These are phyloP conservation scores for Paramyrothecium sp. DNA, from an alignment of 2,329 filamentous ascomycete species.

Conservation along the genomic window DNA sequence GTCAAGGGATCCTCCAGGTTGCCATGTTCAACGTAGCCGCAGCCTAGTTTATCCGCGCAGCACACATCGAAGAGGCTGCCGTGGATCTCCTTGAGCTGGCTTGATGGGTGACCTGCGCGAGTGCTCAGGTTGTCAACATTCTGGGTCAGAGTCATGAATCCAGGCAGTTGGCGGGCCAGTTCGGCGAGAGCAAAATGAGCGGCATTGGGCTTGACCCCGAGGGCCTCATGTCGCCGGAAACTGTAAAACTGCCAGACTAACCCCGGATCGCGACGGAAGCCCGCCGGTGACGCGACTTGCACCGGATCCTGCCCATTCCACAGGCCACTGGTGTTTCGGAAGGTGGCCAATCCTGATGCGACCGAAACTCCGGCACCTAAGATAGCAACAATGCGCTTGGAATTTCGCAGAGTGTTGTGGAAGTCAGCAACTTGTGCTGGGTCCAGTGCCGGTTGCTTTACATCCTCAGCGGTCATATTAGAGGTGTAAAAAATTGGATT, in stretches of 20 bases:
- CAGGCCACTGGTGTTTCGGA: slow-evolving; percentile 62
- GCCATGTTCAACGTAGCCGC: slow-evolving; percentile 52
- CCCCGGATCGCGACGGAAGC: slow-evolving; percentile 57
- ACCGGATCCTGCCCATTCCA: slow-evolving; percentile 63
- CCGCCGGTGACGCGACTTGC: slow-evolving; percentile 59
- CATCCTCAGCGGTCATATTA: not conserved
- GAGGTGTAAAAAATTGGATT: too few species aligned
- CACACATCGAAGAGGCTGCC: slow-evolving; percentile 63
- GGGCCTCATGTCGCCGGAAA: slow-evolving; percentile 62
- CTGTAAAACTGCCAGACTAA: slow-evolving; percentile 73
- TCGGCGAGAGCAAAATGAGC: slow-evolving; percentile 65
- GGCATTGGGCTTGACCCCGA: slow-evolving; percentile 59
- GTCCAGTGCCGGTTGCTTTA: not conserved
- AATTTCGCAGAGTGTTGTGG: slow-evolving; percentile 15
- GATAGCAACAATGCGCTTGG: slow-evolving; percentile 26
- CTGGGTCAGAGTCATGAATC: slow-evolving; percentile 62
- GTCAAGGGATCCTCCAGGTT: slow-evolving; percentile 64
- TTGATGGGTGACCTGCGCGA: slow-evolving; percentile 56
- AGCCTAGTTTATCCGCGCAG: slow-evolving; percentile 53
- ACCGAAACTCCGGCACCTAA: slow-evolving; percentile 28
- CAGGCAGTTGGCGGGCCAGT: slow-evolving; percentile 48
- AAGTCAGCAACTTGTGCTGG: slow-evolving; percentile 12
- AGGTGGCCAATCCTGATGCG: slow-evolving; percentile 45
- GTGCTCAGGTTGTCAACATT: slow-evolving; percentile 63
- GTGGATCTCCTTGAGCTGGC: slow-evolving; percentile 60